Conservation (phyloP, 2,329 filamentous ascomycete species). For the Colletotrichum sublineola region DNA sequence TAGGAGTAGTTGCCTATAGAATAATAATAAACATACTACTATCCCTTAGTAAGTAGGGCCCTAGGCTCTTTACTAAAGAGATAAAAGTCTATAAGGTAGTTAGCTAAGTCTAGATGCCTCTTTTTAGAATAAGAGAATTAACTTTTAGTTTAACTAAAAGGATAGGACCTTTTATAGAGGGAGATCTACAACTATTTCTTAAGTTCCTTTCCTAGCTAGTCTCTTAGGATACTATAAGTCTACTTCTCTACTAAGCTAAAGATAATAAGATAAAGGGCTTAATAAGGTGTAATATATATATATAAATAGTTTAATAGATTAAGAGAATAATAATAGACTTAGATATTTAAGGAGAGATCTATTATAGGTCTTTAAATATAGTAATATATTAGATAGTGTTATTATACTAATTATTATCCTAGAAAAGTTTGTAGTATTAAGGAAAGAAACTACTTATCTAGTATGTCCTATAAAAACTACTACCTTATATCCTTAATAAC, state of each 20-base stretch:
- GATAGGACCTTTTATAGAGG: background rate
- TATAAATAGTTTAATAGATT: no score
- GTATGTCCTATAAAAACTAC: background rate
- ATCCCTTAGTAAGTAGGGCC: background rate
- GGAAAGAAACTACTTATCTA: slow-evolving; percentile 4
- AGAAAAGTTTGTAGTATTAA: no score
- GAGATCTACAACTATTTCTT: no score
- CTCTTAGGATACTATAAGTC: slow-evolving; percentile 1
- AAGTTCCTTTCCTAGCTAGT: slow-evolving; percentile 2
- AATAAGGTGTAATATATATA: background rate
- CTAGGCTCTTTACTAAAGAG: background rate
- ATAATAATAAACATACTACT: slow-evolving; percentile 3
- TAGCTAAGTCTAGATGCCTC: background rate
- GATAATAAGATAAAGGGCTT: slow-evolving; percentile 4
- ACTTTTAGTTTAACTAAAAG: slow-evolving; percentile 14
- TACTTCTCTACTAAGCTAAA: slow-evolving; percentile 15
- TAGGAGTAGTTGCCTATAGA: background rate
- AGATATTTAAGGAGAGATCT: no score
- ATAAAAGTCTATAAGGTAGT: background rate
- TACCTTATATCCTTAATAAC: background rate
- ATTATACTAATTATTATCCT: no score
- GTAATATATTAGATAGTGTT: no score
- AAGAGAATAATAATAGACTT: no score
- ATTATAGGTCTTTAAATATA: no score
- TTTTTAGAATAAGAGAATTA: slow-evolving; percentile 2